Evolutionary conservation across 2,329 filamentous ascomycete genomes (phyloP).

Genomic region (Botrytis hyacinthi): DNA sequence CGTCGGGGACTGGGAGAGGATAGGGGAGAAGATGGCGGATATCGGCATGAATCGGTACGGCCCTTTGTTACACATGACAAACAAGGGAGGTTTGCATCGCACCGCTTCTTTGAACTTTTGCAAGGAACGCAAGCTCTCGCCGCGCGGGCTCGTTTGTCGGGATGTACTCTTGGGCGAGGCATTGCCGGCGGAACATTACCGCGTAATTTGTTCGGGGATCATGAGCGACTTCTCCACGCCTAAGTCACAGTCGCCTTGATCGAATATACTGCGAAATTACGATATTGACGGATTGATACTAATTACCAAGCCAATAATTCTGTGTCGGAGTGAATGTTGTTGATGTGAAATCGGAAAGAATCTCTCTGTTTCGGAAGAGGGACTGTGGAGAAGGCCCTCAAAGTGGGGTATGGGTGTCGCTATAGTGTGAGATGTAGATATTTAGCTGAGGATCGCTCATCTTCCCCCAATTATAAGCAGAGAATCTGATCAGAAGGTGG

Average conservation of each 20-base stretch:
- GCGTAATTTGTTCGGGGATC: not conserved
- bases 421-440: not conserved
- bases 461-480: not conserved
- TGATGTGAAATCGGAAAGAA: constrained; percentile 6
- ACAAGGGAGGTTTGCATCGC: constrained; percentile 7
- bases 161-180: not conserved
- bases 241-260: not conserved
- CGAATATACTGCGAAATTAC: not conserved
- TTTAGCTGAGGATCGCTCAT: not conserved
- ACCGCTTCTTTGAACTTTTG: constrained; percentile 9
- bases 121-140: constrained; percentile 11
- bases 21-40: not conserved
- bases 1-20: not conserved
- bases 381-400: not conserved
- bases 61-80: not conserved
- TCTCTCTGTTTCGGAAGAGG: constrained; percentile 1
- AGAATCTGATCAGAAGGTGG: not conserved
- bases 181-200: not conserved
- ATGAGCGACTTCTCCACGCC: not conserved
- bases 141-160: constrained; percentile 2
- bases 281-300: not conserved
- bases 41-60: constrained; percentile 6
- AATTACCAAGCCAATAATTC: not conserved
- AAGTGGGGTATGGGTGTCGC: not conserved
- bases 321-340: not conserved